phyloP scores from a whole-genome alignment of 345 rosid species.

The Populus tremula region DNA sequence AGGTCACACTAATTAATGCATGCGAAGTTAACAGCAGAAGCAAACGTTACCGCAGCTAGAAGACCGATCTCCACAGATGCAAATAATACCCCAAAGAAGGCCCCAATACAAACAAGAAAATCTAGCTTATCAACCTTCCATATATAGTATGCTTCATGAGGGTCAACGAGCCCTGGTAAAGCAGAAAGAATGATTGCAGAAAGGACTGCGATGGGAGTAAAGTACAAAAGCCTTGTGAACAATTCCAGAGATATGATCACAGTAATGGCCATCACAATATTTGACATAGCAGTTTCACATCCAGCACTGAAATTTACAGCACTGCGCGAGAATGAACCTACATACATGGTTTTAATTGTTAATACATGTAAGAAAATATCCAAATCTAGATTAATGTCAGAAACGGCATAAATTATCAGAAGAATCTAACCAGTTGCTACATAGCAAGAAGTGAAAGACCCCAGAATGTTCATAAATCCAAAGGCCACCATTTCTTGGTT shows the following conservation, averaged over 20 bases:
- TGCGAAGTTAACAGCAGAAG: neutral
- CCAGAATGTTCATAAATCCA: constrained; percentile 73
- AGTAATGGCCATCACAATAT: constrained; percentile 80
- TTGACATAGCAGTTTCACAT: constrained; percentile 74
- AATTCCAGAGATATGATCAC: constrained; percentile 62
- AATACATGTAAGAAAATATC: neutral
- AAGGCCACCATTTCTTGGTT: constrained; percentile 91
- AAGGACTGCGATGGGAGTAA: constrained; percentile 71
- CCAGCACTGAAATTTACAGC: constrained; percentile 89
- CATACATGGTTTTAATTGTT: neutral
- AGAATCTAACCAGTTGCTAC: constrained; percentile 64
- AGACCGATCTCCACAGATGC: constrained; percentile 88
- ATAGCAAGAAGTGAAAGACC: constrained; percentile 84
- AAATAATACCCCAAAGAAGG: constrained; percentile 75
- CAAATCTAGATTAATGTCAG: neutral
- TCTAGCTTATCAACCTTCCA: constrained; percentile 88
- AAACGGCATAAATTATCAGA: neutral
- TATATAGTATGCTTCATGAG: constrained; percentile 49
- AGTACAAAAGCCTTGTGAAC: constrained; percentile 68
- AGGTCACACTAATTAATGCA: neutral
- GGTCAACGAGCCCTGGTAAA: constrained; percentile 75
- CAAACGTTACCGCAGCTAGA: constrained; percentile 56
- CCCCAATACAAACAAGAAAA: constrained; percentile 81
- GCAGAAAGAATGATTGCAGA: constrained; percentile 85
- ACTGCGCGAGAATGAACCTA: constrained; percentile 89